A percentile compares a stretch with the other conserved stretches of the same genome.
phyloP scores from a whole-genome alignment of 2,329 filamentous ascomycete genomes.

The Curvularia sp. region DNA sequence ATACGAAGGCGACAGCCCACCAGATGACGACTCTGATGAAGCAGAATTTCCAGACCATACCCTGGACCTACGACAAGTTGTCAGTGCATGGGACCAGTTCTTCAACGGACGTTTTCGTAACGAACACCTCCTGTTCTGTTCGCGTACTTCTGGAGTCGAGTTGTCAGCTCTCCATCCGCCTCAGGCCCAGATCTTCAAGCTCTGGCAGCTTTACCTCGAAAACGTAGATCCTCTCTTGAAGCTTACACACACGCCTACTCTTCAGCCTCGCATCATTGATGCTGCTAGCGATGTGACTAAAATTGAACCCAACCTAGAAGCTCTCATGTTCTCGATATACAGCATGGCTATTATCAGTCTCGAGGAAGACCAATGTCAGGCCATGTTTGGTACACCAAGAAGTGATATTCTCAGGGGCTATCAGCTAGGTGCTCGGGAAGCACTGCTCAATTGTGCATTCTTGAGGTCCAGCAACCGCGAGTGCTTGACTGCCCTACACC shows the following conservation, averaged over 20 bases:
- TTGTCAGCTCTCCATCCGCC: conserved; percentile 68
- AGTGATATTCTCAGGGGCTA: conserved; percentile 63
- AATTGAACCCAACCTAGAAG: conserved; percentile 64
- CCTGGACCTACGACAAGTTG: conserved; percentile 41
- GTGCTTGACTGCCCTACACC: conserved; percentile 60
- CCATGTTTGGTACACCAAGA: conserved; percentile 60
- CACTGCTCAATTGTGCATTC: conserved; percentile 64
- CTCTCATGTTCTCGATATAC: conserved; percentile 52
- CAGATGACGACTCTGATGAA: conserved; percentile 10
- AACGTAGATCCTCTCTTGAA: conserved; percentile 44
- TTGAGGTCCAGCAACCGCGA: conserved; percentile 63
- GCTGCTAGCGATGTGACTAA: conserved; percentile 60
- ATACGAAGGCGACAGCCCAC: conserved; percentile 5
- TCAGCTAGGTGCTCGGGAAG: conserved; percentile 67
- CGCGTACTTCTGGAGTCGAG: conserved; percentile 62
- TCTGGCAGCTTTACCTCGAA: conserved; percentile 77
- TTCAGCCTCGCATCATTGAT: conserved; percentile 66
- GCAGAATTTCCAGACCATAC: conserved; percentile 18
- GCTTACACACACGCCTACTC: conserved; percentile 39
- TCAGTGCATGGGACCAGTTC: conserved; percentile 54
- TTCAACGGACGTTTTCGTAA: conserved; percentile 43
- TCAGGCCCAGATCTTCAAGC: conserved; percentile 68
- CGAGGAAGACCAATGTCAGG: conserved; percentile 61
- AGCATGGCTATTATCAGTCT: conserved; percentile 56
- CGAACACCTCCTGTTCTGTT: conserved; percentile 62